Evolutionary conservation across 352 stramenopile genomes (phyloP).

Genomic region (Globisporangium paddicum): DNA sequence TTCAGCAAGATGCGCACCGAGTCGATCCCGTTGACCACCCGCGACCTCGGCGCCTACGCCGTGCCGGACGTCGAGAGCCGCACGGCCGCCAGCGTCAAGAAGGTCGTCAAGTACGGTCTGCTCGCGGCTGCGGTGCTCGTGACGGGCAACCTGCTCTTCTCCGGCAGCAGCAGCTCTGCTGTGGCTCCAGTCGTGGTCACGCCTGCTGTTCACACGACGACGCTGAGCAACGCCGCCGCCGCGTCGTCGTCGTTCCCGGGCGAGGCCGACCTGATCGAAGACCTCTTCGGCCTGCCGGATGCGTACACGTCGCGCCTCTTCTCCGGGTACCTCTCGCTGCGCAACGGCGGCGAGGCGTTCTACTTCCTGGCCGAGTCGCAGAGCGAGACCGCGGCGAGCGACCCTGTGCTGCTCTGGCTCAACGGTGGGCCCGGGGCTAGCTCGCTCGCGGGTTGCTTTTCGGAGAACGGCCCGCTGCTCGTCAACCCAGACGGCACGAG

Average conservation of each 20-base stretch:
- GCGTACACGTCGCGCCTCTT: constrained; percentile 16
- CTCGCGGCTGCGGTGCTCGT: constrained; percentile 1
- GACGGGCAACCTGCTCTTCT: constrained; percentile 11
- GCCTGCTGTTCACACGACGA: too few species aligned
- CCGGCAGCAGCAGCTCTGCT: background rate
- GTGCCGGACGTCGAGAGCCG: constrained; percentile 11
- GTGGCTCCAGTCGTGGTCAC: background rate
- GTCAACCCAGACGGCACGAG: constrained; percentile 90
- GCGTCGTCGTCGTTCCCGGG: constrained; percentile 19
- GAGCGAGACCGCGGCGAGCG: constrained; percentile 72
- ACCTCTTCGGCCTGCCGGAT: constrained; percentile 10
- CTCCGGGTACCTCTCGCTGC: constrained; percentile 14
- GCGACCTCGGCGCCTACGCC: constrained; percentile 7
- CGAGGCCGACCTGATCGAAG: constrained; percentile 11
- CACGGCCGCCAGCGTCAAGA: constrained; percentile 5
- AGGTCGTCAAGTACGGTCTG: constrained; percentile 9
- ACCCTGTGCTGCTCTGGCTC: constrained; percentile 96
- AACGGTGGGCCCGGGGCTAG: constrained; percentile 95
- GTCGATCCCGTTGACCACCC: constrained; percentile 9
- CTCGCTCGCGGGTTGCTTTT: constrained; percentile 88
- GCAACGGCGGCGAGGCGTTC: constrained; percentile 18
- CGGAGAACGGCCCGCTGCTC: constrained; percentile 96
- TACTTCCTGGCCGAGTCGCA: constrained; percentile 98
- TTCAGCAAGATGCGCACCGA: background rate
- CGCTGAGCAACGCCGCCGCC: background rate